phyloP scores from a whole-genome alignment of 2,329 filamentous ascomycete species.

The Xylaria digitata region DNA sequence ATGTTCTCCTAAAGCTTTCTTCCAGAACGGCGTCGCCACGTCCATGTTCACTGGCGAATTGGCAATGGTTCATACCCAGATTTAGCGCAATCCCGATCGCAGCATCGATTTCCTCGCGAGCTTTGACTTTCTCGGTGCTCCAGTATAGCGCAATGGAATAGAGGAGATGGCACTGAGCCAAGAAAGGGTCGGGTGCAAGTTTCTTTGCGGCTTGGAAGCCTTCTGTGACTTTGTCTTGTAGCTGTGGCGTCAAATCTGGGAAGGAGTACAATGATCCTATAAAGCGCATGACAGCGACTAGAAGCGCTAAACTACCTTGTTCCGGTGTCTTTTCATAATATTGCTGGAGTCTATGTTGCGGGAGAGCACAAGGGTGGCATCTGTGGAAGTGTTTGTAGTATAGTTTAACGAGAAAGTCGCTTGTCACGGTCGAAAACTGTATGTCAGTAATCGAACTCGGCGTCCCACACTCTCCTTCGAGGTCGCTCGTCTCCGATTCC shows the following conservation, averaged over 20 bases:
- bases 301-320: constrained; percentile 25
- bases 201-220: constrained; percentile 24
- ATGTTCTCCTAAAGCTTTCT: constrained; percentile 36
- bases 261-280: constrained; percentile 36
- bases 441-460: constrained; percentile 21
- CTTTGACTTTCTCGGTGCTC: constrained; percentile 28
- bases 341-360: constrained; percentile 28
- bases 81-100: constrained; percentile 34
- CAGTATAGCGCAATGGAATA: constrained; percentile 38
- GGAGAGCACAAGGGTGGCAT: constrained; percentile 38
- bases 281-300: constrained; percentile 36
- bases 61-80: constrained; percentile 33
- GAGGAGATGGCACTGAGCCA: constrained; percentile 37
- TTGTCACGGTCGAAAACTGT: constrained; percentile 27
- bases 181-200: constrained; percentile 31
- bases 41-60: constrained; percentile 32
- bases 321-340: constrained; percentile 17
- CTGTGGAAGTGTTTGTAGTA: constrained; percentile 39
- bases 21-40: constrained; percentile 27
- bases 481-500: constrained; percentile 27
- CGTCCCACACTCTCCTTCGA: constrained; percentile 11
- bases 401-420: constrained; percentile 34
- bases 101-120: constrained; percentile 34
- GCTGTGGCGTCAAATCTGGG: constrained; percentile 26
- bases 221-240: constrained; percentile 31